Evolutionary conservation across 257 asterid genomes (phyloP).

Genomic region (Echium plantagineum): DNA sequence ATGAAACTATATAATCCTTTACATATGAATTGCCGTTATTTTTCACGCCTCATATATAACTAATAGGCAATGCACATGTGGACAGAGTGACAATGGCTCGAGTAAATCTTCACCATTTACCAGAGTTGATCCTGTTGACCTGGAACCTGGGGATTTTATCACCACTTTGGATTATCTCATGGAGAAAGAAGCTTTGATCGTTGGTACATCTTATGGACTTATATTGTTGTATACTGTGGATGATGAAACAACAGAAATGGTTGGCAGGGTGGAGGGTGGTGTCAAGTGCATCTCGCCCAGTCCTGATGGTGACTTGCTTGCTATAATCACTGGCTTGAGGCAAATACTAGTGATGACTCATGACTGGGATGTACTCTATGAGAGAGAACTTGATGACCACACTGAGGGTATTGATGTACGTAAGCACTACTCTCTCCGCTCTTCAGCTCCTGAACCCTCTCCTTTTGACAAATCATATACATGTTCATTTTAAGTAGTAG

Average conservation of each 20-base stretch:
- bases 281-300: slow-evolving; percentile 85
- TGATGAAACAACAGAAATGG: slow-evolving; percentile 55
- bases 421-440: slow-evolving; percentile 53
- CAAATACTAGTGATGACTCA: slow-evolving; percentile 83
- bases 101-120: slow-evolving; percentile 21
- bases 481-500: neutral
- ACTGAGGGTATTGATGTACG: slow-evolving; percentile 75
- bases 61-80: slow-evolving; percentile 12
- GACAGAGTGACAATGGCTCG: slow-evolving; percentile 44
- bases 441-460: slow-evolving; percentile 6
- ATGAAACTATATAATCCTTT: too few species aligned
- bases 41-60: too few species aligned
- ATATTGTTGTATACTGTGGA: slow-evolving; percentile 57
- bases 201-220: slow-evolving; percentile 75
- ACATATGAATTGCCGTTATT: too few species aligned
- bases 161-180: slow-evolving; percentile 76
- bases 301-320: slow-evolving; percentile 94
- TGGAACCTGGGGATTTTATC: slow-evolving; percentile 69
- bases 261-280: slow-evolving; percentile 95
- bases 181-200: slow-evolving; percentile 88
- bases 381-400: slow-evolving; percentile 68
- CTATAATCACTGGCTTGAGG: slow-evolving; percentile 73
- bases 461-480: neutral
- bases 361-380: slow-evolving; percentile 93
- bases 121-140: slow-evolving; percentile 36